Conservation (phyloP, 2,329 filamentous ascomycete species). For the Hymenoscyphus albidus region DNA sequence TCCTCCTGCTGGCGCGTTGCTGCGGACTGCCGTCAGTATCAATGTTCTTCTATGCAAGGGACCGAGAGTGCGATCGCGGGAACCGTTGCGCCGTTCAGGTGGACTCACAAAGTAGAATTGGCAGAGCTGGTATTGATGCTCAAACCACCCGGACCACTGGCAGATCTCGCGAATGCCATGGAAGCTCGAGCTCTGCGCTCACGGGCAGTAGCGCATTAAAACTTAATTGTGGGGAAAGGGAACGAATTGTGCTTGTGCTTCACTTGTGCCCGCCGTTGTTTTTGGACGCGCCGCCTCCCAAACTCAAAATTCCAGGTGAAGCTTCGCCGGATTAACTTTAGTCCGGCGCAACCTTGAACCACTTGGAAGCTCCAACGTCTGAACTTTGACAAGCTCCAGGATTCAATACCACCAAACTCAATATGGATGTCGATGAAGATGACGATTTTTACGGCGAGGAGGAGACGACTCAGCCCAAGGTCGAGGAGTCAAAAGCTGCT, state of each 20-base stretch:
- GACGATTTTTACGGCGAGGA: constrained; percentile 65
- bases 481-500: constrained; percentile 23
- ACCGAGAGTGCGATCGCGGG: constrained; percentile 24
- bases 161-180: constrained; percentile 47
- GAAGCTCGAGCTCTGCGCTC: background rate
- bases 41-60: constrained; percentile 14
- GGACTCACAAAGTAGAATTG: constrained; percentile 52
- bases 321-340: background rate
- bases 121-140: constrained; percentile 62
- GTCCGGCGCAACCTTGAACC: background rate
- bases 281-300: background rate
- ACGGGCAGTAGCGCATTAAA: background rate
- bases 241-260: background rate
- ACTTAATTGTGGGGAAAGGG: background rate
- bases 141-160: constrained; percentile 56
- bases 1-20: constrained; percentile 30
- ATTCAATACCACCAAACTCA: constrained; percentile 24
- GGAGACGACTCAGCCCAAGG: constrained; percentile 41
- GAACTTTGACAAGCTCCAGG: constrained; percentile 1
- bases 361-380: background rate
- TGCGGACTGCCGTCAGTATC: constrained; percentile 22
- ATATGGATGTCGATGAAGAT: constrained; percentile 65
- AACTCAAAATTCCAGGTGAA: background rate
- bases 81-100: background rate
- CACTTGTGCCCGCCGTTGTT: background rate